phyloP scores from a whole-genome alignment of 805 yeast species.

The Lachancea dasiensis region DNA sequence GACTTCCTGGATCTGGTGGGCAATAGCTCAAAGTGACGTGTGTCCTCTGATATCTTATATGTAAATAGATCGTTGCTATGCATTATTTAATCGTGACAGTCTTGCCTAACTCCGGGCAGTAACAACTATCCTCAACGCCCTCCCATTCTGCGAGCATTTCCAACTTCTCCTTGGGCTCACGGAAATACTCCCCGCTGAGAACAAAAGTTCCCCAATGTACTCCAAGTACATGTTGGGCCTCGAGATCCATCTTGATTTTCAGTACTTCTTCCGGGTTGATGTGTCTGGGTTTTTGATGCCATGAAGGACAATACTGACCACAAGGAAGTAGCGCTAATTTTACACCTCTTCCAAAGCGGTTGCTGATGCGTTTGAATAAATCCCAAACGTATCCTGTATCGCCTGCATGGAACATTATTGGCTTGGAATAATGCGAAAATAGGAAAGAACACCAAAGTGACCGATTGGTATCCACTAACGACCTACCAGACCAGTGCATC shows the following conservation, averaged over 20 bases:
- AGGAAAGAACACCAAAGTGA: slow-evolving; percentile 89
- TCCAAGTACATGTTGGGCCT: slow-evolving; percentile 64
- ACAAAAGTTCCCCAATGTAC: slow-evolving; percentile 97
- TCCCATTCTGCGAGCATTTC: slow-evolving; percentile 41
- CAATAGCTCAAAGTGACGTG: not conserved
- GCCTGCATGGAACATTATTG: slow-evolving; percentile 85
- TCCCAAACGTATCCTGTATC: slow-evolving; percentile 87
- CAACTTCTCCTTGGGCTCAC: slow-evolving; percentile 70
- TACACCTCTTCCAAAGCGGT: slow-evolving; percentile 53
- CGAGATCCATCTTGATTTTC: slow-evolving; percentile 56
- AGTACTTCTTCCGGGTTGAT: slow-evolving; percentile 75
- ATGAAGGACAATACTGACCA: slow-evolving; percentile 91
- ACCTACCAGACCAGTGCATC: slow-evolving; percentile 95
- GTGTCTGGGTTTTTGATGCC: slow-evolving; percentile 92
- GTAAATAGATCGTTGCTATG: too few relatives aligned
- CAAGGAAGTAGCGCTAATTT: slow-evolving; percentile 76
- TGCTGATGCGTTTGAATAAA: slow-evolving; percentile 60
- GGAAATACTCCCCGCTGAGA: slow-evolving; percentile 76
- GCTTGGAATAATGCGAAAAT: slow-evolving; percentile 56
- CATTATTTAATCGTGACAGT: slow-evolving; percentile 33
- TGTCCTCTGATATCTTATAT: too few relatives aligned
- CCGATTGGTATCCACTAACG: slow-evolving; percentile 69
- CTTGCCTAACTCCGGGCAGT: slow-evolving; percentile 70
- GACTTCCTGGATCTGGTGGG: slow-evolving; percentile 34
- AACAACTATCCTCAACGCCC: slow-evolving; percentile 34